These are phyloP conservation scores for Vitis labrusca DNA, from an alignment of 164 flowering plant species.

Conservation along the genomic window DNA sequence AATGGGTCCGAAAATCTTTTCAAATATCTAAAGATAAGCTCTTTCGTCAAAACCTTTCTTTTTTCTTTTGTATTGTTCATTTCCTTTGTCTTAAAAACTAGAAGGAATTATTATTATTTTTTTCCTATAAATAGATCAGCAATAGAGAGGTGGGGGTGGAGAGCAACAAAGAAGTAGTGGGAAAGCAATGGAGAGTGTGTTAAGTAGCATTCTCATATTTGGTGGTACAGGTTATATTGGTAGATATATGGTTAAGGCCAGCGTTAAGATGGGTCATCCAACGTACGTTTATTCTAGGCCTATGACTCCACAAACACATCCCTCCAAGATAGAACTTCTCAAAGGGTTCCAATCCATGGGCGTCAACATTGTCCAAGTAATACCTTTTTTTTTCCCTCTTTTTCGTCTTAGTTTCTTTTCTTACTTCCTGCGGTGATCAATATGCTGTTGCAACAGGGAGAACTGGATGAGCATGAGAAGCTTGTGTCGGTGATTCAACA, in stretches of 20 bases:
- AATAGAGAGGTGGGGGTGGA: too few species aligned
- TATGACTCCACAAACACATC: slow-evolving; percentile 1
- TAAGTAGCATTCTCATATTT: slow-evolving; percentile 24
- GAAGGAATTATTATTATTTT: too few species aligned
- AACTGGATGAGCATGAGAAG: slow-evolving; percentile 36
- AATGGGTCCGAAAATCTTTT: too few species aligned
- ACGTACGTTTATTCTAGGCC: slow-evolving; percentile 40
- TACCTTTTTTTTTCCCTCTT: not conserved
- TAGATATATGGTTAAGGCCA: slow-evolving; percentile 35
- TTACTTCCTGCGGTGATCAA: not conserved
- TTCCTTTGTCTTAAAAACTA: too few species aligned
- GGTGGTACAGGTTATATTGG: slow-evolving; percentile 52
- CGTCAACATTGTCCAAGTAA: slow-evolving; percentile 29
- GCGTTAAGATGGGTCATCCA: slow-evolving; percentile 29
- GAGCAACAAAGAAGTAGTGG: too few species aligned
- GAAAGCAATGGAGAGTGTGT: too few species aligned
- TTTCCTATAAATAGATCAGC: too few species aligned
- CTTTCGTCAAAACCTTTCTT: too few species aligned
- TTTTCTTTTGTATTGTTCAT: too few species aligned
- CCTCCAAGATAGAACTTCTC: slow-evolving; percentile 15
- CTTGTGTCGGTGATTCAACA: slow-evolving; percentile 23
- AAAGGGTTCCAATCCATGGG: slow-evolving; percentile 31
- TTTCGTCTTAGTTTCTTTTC: not conserved
- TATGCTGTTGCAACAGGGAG: slow-evolving; percentile 23
- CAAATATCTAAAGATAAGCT: too few species aligned